Evolutionary conservation across 805 yeast species (phyloP), one percentile per base, ranked within the genome.

Genomic region (Sugiyamaella lignohabitans): DNA sequence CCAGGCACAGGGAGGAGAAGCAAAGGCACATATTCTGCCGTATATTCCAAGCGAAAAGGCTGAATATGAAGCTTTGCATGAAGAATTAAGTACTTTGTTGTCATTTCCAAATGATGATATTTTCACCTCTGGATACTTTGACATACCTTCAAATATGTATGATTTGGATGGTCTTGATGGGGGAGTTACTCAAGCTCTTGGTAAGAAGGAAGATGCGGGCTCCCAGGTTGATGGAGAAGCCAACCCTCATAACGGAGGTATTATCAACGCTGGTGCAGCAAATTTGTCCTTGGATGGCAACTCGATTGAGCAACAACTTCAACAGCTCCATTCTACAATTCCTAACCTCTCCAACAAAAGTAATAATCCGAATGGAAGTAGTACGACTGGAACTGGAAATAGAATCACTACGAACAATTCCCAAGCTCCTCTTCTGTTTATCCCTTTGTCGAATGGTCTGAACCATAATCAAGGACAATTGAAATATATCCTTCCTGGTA

Each of bases 61-160:
- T n/a, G 51, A 48, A 27, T 51, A 51, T 20, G 48, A 51, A 20
- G 38, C 45, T 6, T 40, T 52, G 37, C 52, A 49, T 29, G 53
- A 52, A 18, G 55, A 53, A 39, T 46, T 48, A 27, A 43, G 45
- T 19, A 42, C 52, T 11, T 43, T 50, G 47, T 14, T 27, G 8
- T 27, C 32, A 27, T 27, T 27, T 14, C 32, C 32, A 32, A 42
- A 51, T 22, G 40, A 42, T 6, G 53, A 48, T 36, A 42, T 42
- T 14, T 40, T 29, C 36, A 39, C 42, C 14, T 27, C 32, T 8
- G 32, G 32, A 27, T 27, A 27, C 14, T 27, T 27, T 27, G 32
- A 27, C 14, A 27, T 27, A 14, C 32, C 32, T 8, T n/a, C n/a
- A n/a, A 27, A 27, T 27, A 27, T 27, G 32, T 27, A 27, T 27